These are phyloP conservation scores for Phytophthora citricola DNA, from an alignment of 352 stramenopile genomes.

Conservation along the genomic window DNA sequence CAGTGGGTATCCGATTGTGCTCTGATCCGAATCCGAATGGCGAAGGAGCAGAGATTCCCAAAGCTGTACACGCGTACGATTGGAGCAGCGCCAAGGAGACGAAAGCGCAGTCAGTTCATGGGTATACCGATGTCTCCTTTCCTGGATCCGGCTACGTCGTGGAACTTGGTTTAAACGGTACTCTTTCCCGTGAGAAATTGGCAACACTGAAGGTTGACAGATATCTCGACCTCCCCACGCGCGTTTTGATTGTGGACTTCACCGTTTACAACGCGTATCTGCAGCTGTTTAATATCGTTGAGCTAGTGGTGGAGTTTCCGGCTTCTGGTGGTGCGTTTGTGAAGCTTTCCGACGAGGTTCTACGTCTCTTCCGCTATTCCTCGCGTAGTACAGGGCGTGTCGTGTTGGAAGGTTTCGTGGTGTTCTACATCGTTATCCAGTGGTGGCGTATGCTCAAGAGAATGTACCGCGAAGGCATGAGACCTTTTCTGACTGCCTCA, in stretches of 20 bases:
- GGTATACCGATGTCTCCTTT: slow-evolving; percentile 49
- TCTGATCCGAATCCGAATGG: slow-evolving; percentile 62
- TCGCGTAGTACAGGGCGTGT: slow-evolving; percentile 42
- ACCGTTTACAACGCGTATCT: slow-evolving; percentile 73
- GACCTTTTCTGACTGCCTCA: slow-evolving; percentile 35
- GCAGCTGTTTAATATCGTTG: slow-evolving; percentile 69
- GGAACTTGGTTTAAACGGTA: slow-evolving; percentile 51
- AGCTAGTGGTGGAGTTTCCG: slow-evolving; percentile 70
- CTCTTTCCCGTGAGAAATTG: slow-evolving; percentile 33
- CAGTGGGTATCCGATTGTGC: slow-evolving; percentile 52
- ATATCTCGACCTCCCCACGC: slow-evolving; percentile 68
- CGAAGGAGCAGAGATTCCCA: slow-evolving; percentile 34
- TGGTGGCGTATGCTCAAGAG: slow-evolving; percentile 47
- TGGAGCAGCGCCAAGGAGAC: slow-evolving; percentile 48
- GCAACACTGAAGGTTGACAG: slow-evolving; percentile 45
- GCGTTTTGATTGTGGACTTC: slow-evolving; percentile 67
- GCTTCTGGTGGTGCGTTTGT: slow-evolving; percentile 61
- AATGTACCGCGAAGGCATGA: slow-evolving; percentile 40
- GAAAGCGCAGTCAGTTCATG: slow-evolving; percentile 22
- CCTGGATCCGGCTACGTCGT: slow-evolving; percentile 69
- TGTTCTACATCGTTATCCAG: slow-evolving; percentile 48
- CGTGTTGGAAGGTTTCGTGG: slow-evolving; percentile 60
- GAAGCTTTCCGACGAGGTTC: slow-evolving; percentile 48
- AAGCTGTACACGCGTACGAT: slow-evolving; percentile 58
- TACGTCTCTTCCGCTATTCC: slow-evolving; percentile 67